Percentiles rank a stretch among this genome's conserved stretches.
Conservation (phyloP, 768 basidiomycete genomes). For the Tricholoma flavovirens region DNA sequence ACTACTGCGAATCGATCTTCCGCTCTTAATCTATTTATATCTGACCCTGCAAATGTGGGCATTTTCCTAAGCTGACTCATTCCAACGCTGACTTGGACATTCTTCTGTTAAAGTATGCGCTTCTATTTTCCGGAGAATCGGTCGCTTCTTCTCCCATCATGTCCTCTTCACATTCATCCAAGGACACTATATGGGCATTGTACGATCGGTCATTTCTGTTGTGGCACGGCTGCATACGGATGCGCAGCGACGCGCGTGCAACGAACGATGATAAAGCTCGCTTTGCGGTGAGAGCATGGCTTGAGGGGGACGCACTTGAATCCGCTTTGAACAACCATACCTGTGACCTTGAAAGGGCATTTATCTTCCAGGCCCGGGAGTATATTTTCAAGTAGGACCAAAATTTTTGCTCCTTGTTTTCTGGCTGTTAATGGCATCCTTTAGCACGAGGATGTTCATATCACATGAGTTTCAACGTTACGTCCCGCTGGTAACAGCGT, state of each 20-base stretch:
- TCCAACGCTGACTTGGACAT: constrained; percentile 3
- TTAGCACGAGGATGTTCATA: constrained; percentile 64
- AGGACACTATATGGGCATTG: constrained; percentile 73
- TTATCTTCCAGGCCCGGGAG: constrained; percentile 65
- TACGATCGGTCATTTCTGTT: constrained; percentile 63
- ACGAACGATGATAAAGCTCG: constrained; percentile 48
- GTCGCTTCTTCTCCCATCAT: constrained; percentile 31
- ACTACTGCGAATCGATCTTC: constrained; percentile 36
- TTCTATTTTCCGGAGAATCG: constrained; percentile 75
- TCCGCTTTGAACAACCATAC: constrained; percentile 55
- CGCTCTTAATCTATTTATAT: constrained; percentile 47
- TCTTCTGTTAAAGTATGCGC: constrained; percentile 43
- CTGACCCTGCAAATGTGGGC: constrained; percentile 64
- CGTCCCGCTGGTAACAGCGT: constrained; percentile 56
- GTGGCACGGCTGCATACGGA: constrained; percentile 68
- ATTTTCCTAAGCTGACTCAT: background rate
- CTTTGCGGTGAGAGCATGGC: constrained; percentile 65
- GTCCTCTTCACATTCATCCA: constrained; percentile 31
- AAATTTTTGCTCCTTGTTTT: background rate
- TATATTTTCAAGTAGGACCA: constrained; percentile 67
- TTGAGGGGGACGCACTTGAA: constrained; percentile 65
- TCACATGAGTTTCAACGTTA: constrained; percentile 64
- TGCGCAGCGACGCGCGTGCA: constrained; percentile 38
- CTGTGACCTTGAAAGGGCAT: constrained; percentile 62
- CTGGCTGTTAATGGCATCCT: constrained; percentile 1